Percentiles rank a stretch among this genome's conserved stretches.
phyloP scores from a whole-genome alignment of 1,284 basidiomycete genomes.

The Bjerkandera adusta region DNA sequence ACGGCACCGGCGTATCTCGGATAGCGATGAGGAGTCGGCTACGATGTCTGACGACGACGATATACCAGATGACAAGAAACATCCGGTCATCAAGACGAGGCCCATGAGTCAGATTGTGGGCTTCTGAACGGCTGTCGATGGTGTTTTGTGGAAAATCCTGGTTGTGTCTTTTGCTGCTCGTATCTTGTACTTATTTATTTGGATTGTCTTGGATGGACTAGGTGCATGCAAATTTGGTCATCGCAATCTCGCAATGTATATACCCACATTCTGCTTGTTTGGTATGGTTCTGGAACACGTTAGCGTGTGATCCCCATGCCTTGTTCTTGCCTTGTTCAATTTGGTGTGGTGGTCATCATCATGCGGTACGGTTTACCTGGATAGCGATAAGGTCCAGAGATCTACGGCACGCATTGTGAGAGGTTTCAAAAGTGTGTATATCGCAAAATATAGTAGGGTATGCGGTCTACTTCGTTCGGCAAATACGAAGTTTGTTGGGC shows the following conservation, averaged over 20 bases:
- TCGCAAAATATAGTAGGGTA: background rate
- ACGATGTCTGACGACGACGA: constrained; percentile 47
- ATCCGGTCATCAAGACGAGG: constrained; percentile 51
- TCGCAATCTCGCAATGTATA: too few relatives aligned
- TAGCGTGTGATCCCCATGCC: background rate
- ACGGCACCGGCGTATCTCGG: constrained; percentile 37
- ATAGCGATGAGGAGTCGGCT: constrained; percentile 66
- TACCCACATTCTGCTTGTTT: too few relatives aligned
- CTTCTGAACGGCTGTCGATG: constrained; percentile 34
- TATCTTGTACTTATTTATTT: background rate
- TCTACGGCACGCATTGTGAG: too few relatives aligned
- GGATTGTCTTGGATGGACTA: too few relatives aligned
- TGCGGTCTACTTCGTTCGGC: constrained; percentile 83
- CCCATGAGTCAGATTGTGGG: constrained; percentile 61
- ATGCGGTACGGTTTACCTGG: too few relatives aligned
- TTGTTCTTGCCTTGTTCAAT: too few relatives aligned
- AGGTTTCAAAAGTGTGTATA: too few relatives aligned
- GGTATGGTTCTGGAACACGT: background rate
- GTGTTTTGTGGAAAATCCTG: background rate
- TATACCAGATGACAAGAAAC: constrained; percentile 41
- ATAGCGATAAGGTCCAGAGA: too few relatives aligned
- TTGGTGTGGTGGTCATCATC: too few relatives aligned
- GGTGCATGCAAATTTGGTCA: too few relatives aligned
- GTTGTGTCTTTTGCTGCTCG: too few relatives aligned
- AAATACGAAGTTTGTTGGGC: constrained; percentile 79